phyloP scores from a whole-genome alignment of 345 rosid species.

The Noccaea caerulescens region DNA sequence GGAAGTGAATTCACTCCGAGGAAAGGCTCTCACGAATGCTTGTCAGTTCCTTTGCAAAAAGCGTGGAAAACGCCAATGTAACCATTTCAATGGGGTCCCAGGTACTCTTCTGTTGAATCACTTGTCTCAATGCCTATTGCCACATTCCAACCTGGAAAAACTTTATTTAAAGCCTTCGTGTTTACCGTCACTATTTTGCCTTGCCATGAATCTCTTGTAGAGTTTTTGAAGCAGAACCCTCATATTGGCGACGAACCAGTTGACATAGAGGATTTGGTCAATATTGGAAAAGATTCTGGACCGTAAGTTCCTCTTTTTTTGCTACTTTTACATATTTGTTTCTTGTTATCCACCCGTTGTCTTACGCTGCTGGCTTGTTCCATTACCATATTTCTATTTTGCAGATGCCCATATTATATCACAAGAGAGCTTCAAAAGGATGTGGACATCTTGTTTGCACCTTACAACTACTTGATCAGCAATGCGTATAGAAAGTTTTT shows the following conservation, averaged over 20 bases:
- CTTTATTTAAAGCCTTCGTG: neutral
- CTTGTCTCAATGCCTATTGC: conserved; percentile 2
- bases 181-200: conserved; percentile 10
- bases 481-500: conserved; percentile 67
- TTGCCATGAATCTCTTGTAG: conserved; percentile 50
- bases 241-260: conserved; percentile 83
- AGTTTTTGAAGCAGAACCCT: conserved; percentile 67
- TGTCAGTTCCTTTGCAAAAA: conserved; percentile 73
- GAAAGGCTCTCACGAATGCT: conserved; percentile 87
- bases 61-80: conserved; percentile 58
- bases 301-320: conserved; percentile 59
- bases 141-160: conserved; percentile 11
- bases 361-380: conserved; percentile 24
- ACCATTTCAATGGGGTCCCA: conserved; percentile 57
- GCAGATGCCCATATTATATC: conserved; percentile 86
- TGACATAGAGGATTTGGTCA: conserved; percentile 94
- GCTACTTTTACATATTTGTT: conserved; percentile 21
- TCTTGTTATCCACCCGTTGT: conserved; percentile 4
- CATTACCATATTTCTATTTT: conserved; percentile 37
- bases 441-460: conserved; percentile 87
- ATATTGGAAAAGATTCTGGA: conserved; percentile 74
- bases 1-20: conserved; percentile 78
- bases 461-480: conserved; percentile 92
- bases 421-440: conserved; percentile 85
- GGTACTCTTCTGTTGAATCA: conserved; percentile 20